Percentiles rank a stretch among this genome's conserved stretches.
These are phyloP conservation scores for Leishmania mexicana DNA, from an alignment of 208 protist genomes.

Conservation along the genomic window DNA sequence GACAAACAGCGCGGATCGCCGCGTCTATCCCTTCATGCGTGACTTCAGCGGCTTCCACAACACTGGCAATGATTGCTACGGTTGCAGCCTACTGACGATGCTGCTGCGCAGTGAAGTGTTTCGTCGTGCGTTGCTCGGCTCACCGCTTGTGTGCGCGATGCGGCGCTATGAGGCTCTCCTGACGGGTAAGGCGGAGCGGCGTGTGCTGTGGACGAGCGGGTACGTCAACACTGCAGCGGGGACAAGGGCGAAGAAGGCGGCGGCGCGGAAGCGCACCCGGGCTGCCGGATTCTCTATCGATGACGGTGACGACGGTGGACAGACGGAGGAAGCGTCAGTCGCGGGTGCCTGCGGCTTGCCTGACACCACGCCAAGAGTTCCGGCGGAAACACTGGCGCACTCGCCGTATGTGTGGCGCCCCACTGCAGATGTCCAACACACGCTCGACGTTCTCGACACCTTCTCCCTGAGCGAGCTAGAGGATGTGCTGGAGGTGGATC, in stretches of 20 bases:
- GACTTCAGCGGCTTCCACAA: conserved; percentile 84
- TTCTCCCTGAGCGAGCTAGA: conserved; percentile 28
- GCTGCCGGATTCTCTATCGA: background rate
- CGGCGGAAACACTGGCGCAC: background rate
- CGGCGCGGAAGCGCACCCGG: conserved; percentile 1
- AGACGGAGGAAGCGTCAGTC: conserved; percentile 7
- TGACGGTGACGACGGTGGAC: background rate
- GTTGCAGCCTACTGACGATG: conserved; percentile 78
- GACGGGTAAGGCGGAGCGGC: conserved; percentile 10
- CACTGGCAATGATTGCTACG: conserved; percentile 82
- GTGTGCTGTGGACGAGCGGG: conserved; percentile 22
- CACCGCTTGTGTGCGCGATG: conserved; percentile 27
- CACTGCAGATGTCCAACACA: conserved; percentile 13
- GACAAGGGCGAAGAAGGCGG: background rate
- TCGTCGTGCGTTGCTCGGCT: conserved; percentile 36
- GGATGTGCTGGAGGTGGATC: conserved; percentile 11
- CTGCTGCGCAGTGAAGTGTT: conserved; percentile 70
- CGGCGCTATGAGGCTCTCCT: conserved; percentile 23
- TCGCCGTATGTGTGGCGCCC: conserved; percentile 5
- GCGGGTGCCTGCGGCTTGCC: conserved; percentile 5
- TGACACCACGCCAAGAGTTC: background rate
- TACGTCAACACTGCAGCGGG: conserved; percentile 12
- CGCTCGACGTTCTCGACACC: conserved; percentile 9
- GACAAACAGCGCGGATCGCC: background rate
- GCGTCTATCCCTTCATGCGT: conserved; percentile 5